These are phyloP conservation scores for Opeltia flavorubescens DNA, from an alignment of 495 filamentous ascomycete species.

Conservation along the genomic window DNA sequence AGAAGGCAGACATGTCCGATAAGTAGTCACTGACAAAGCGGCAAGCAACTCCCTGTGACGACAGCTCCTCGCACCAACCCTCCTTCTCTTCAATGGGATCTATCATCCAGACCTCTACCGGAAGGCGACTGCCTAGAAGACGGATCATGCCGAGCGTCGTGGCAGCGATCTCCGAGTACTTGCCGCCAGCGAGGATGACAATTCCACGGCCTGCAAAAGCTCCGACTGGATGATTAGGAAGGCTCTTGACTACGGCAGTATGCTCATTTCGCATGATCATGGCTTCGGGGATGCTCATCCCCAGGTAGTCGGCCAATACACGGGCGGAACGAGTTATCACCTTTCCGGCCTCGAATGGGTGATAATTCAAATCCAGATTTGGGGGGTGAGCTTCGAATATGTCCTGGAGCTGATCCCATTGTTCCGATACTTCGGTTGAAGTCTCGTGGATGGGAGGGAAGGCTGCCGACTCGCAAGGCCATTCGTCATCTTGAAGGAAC, in stretches of 20 bases:
- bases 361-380: neutral
- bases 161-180: slow-evolving; percentile 12
- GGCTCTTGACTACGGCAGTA: neutral
- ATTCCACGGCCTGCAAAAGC: slow-evolving; percentile 17
- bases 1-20: slow-evolving; percentile 16
- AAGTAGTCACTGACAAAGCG: slow-evolving; percentile 14
- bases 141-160: slow-evolving; percentile 15
- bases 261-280: neutral
- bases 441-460: neutral
- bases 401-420: neutral
- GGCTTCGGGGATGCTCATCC: neutral
- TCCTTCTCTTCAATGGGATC: slow-evolving; percentile 5
- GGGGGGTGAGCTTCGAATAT: neutral
- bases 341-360: neutral
- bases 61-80: slow-evolving; percentile 19
- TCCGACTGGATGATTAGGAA: slow-evolving; percentile 7
- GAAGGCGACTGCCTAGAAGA: slow-evolving; percentile 8
- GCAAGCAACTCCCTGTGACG: slow-evolving; percentile 4
- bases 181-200: slow-evolving; percentile 17
- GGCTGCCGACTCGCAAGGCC: neutral
- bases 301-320: neutral
- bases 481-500: neutral
- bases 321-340: neutral
- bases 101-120: slow-evolving; percentile 15
- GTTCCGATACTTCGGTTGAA: neutral